Evolutionary conservation across 1,284 basidiomycete genomes (phyloP), one percentile per base, ranked within the genome.

Genomic region (Trichosporon sp.): DNA sequence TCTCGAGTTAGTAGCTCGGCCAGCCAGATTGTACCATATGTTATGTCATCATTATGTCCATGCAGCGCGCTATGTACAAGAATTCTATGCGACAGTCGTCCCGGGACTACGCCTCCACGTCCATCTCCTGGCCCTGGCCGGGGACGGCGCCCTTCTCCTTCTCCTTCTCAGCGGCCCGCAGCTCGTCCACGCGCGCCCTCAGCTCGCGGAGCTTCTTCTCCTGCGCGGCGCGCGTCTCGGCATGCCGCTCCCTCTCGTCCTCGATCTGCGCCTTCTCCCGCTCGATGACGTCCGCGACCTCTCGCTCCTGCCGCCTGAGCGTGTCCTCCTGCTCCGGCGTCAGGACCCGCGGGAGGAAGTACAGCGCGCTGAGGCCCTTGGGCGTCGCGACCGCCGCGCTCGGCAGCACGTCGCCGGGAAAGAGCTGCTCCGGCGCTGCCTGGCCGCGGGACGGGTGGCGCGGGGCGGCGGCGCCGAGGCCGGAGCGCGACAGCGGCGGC

Each of bases 301-400:
- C 81, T 12, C 76, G 74, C 6, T 66, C 70, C 29, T 64, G 63
- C 18, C 29, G 27, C 18, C 74, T 68, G 15, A 83, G 75, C n/a
- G 68, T 64, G 29, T 72, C 72, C 65, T 80, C 74, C 71, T 83
- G 82, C 21, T 78, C 72, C 2, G 76, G 77, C 7, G 80, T 47
- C 11, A 83, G 74, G 32, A 79, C 74, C 70, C 80, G 80, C 0
- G 82, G 82, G 15, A 80, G 66, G 64, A 77, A 83, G 68, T 79
- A 81, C 3, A 83, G 70, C 5, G 81, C 70, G 32, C 67, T 65
- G 74, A 74, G 15, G n/a, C 71, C 72, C 62, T 68, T 72, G 15
- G 70, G 65, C 53, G 79, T 77, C 8, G 78, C 79, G 51, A 73
- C 75, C 5, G 75, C 6, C 18, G 56, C 75, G 1, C 80, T 68